Evolutionary conservation across 352 stramenopile genomes (phyloP).

Genomic region (Globisporangium polare): DNA sequence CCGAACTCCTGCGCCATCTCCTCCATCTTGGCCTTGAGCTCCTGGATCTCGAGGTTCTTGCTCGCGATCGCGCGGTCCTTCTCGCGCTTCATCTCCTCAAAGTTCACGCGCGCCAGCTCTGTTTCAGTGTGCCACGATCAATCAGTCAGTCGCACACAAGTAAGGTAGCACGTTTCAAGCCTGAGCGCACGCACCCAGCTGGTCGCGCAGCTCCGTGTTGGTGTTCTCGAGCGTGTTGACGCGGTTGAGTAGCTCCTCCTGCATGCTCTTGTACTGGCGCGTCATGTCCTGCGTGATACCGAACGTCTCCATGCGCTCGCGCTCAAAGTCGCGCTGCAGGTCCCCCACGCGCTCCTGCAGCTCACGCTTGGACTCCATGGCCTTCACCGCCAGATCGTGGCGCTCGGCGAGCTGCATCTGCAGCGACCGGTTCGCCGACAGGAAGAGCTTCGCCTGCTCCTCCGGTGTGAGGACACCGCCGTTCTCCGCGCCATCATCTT

Average conservation of each 20-base stretch:
- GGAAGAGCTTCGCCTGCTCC: slow-evolving; percentile 83
- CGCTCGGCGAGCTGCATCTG: slow-evolving; percentile 89
- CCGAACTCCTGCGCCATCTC: slow-evolving; percentile 94
- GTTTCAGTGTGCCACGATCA: background rate
- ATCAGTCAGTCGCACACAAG: background rate
- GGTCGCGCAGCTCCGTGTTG: slow-evolving; percentile 91
- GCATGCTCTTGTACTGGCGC: slow-evolving; percentile 96
- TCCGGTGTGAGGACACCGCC: slow-evolving; percentile 69
- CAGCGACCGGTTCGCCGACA: slow-evolving; percentile 79
- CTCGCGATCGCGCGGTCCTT: slow-evolving; percentile 88
- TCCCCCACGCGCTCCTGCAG: slow-evolving; percentile 77
- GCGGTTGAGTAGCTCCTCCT: slow-evolving; percentile 88
- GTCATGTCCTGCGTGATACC: slow-evolving; percentile 96
- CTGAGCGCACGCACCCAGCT: slow-evolving; percentile 52
- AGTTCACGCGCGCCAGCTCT: slow-evolving; percentile 83
- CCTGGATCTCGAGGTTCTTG: slow-evolving; percentile 90
- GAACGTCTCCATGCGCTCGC: slow-evolving; percentile 83
- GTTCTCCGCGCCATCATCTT: slow-evolving; percentile 73
- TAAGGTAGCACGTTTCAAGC: background rate
- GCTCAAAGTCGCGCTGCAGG: slow-evolving; percentile 85
- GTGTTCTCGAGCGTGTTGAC: slow-evolving; percentile 88
- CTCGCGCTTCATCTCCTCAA: slow-evolving; percentile 89
- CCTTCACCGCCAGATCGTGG: slow-evolving; percentile 81
- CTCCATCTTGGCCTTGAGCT: slow-evolving; percentile 93
- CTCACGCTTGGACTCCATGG: slow-evolving; percentile 86